Percentiles rank a stretch among this genome's conserved stretches.
phyloP scores from a whole-genome alignment of 192 early-diverging fungal species.

The Phlyctochytrium bullatum region DNA sequence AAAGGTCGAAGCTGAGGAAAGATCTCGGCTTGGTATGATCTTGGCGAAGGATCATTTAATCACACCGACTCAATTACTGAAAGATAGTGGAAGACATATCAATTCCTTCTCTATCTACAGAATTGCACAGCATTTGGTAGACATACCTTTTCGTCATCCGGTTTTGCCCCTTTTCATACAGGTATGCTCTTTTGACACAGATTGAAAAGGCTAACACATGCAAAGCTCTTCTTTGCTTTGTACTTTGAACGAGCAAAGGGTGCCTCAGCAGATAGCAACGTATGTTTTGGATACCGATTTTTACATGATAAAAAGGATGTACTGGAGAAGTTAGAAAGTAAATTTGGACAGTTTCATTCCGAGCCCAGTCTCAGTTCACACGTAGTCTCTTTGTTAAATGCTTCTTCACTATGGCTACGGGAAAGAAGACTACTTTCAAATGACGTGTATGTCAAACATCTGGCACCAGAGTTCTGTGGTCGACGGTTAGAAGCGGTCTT shows the following conservation, averaged over 20 bases:
- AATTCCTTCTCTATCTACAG: slow-evolving; percentile 27
- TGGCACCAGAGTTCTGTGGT: background rate
- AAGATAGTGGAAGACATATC: slow-evolving; percentile 25
- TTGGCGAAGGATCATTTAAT: slow-evolving; percentile 17
- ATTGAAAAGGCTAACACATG: background rate
- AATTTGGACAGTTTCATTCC: too few species aligned
- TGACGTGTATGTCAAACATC: background rate
- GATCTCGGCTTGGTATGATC: slow-evolving; percentile 17
- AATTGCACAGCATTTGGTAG: slow-evolving; percentile 4
- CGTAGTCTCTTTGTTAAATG: slow-evolving; percentile 1
- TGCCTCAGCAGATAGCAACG: slow-evolving; percentile 10
- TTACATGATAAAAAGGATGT: slow-evolving; percentile 14
- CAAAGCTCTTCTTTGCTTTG: slow-evolving; percentile 31
- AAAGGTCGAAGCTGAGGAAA: slow-evolving; percentile 26
- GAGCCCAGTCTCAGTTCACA: too few species aligned
- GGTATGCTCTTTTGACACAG: slow-evolving; percentile 3
- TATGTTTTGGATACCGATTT: slow-evolving; percentile 32
- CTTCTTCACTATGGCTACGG: slow-evolving; percentile 12
- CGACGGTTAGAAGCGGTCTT: background rate
- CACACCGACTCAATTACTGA: background rate
- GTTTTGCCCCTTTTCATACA: slow-evolving; percentile 21
- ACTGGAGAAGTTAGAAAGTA: slow-evolving; percentile 11
- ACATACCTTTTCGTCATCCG: slow-evolving; percentile 17
- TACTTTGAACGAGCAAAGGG: slow-evolving; percentile 33
- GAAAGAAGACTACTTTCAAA: background rate